Evolutionary conservation across 345 rosid genomes (phyloP), one percentile per base, ranked within the genome.

Genomic region (Dipteronia dyeriana): DNA sequence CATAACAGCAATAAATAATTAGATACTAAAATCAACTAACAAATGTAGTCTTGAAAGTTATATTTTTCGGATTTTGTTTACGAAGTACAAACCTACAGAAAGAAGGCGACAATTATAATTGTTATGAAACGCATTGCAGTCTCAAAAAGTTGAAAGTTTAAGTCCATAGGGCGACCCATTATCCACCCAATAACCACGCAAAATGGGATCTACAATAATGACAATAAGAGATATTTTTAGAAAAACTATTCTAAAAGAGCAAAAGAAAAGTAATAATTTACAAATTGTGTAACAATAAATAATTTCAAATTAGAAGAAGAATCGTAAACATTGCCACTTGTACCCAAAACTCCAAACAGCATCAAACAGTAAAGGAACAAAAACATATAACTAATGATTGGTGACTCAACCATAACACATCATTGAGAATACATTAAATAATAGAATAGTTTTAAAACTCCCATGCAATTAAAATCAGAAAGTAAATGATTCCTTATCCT

Each of bases 151-250:
- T 83, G 82, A 70, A 88, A 88, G 84, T 88, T 82, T 17, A 88
- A 68, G 79, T 88, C 88, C 88, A 86, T 83, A 5, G 78, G 83
- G 25, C 70, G 64, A 61, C 88, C 86, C 85, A 86, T 79, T 41
- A 84, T 83, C 91, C 87, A 88, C 53, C 86, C 91, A 68, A 88
- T 65, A 29, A 88, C 87, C 41, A 88, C 89, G 31, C 87, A 88
- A 70, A 88, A 88, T 2, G 91, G 91, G 25, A 88, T 83, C 91
- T 88, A 84, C 63, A 61, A 78, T 64, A 23, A 73, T 1, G 9
- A 64, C 53, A 63, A 45, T 4, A 64, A 19, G 10, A 65, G 6
- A 61, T 12, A 23, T 63, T 61, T 79, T 17, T 74, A 43, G 75
- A 54, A 12, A 26, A 11, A 54, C 20, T 2, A 41, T 11, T 74